A percentile compares a stretch with the other conserved stretches of the same genome.
Evolutionary conservation across 139 green algal genomes (phyloP).

Genomic region (Astrephomene gubernaculifera): DNA sequence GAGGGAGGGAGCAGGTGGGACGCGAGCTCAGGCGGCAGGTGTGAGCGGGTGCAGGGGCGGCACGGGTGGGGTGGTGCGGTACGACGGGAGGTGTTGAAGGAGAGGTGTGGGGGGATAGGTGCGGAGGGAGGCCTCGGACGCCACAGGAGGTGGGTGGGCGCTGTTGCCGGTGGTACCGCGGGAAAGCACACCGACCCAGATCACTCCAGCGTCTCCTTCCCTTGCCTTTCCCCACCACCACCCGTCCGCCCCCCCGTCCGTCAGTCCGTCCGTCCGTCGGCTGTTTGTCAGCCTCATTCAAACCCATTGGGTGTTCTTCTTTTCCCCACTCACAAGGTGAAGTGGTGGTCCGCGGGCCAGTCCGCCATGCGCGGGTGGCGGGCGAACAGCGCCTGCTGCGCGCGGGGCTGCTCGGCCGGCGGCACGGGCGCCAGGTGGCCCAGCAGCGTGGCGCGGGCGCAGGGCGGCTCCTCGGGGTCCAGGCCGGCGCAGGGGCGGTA

Average conservation of each 20-base stretch:
- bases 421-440: constrained; percentile 48
- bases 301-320: no score
- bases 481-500: constrained; percentile 27
- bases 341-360: constrained; percentile 64
- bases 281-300: no score
- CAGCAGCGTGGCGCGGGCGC: constrained; percentile 57
- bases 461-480: constrained; percentile 53
- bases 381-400: constrained; percentile 57
- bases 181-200: neutral
- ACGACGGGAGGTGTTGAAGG: no score
- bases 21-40: neutral
- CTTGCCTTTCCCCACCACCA: neutral
- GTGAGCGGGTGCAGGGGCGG: no score
- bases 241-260: neutral
- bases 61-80: no score
- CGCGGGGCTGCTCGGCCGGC: constrained; percentile 16
- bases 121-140: no score
- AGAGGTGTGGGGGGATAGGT: no score
- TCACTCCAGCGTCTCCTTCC: neutral
- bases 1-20: neutral
- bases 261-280: no score
- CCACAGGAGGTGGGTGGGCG: neutral
- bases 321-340: constrained; percentile 63
- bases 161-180: neutral
- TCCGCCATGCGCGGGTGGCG: constrained; percentile 61